A percentile compares a stretch with the other conserved stretches of the same genome.
These are phyloP conservation scores for Boletus rubroflammeus DNA, from an alignment of 768 basidiomycete species.

Conservation along the genomic window DNA sequence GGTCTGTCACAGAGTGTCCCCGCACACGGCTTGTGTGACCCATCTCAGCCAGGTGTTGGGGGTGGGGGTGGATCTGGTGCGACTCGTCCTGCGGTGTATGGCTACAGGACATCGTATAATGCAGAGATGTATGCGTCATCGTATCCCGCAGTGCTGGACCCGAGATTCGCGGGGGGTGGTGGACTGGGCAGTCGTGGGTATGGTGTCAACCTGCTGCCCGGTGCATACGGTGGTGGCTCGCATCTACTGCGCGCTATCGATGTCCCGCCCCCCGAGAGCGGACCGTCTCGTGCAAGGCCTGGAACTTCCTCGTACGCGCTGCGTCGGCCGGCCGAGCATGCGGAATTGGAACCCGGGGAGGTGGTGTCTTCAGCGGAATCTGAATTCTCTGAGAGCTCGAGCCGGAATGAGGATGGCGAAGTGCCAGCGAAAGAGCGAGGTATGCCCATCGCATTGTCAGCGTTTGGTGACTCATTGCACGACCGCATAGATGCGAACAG, in stretches of 20 bases:
- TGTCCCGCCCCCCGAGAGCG: background rate
- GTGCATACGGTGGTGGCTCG: background rate
- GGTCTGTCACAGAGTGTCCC: conserved; percentile 12
- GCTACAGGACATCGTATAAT: background rate
- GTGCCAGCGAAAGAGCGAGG: conserved; percentile 7
- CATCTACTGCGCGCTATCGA: background rate
- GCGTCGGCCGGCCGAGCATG: background rate
- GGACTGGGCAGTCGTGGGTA: background rate
- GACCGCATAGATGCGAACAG: background rate
- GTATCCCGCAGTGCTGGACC: conserved; percentile 16
- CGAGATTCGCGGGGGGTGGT: conserved; percentile 1
- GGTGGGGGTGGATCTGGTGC: conserved; percentile 13
- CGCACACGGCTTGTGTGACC: conserved; percentile 10
- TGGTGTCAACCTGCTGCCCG: background rate
- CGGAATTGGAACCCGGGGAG: conserved; percentile 27
- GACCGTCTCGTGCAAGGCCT: conserved; percentile 1
- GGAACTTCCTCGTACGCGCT: background rate
- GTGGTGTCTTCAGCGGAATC: conserved; percentile 23
- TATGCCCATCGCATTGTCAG: background rate
- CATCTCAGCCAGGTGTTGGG: conserved; percentile 17
- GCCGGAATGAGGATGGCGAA: conserved; percentile 17
- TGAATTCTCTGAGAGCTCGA: conserved; percentile 24
- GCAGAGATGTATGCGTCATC: conserved; percentile 1
- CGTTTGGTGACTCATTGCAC: background rate
- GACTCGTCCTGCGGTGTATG: conserved; percentile 5